Conservation (phyloP, 352 stramenopile genomes). For the Phytophthora nicotianae region DNA sequence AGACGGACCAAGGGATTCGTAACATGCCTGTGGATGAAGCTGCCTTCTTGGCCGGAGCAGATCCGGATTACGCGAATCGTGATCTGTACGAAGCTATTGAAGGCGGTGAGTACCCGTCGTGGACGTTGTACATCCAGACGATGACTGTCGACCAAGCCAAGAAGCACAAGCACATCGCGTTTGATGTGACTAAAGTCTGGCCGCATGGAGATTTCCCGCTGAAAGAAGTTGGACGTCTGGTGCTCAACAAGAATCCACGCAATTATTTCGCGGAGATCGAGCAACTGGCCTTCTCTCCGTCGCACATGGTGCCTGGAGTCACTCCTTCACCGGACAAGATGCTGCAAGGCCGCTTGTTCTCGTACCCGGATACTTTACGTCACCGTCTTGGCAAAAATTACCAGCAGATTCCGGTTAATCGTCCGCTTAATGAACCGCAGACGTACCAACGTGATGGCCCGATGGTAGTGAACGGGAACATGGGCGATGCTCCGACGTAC, state of each 20-base stretch:
- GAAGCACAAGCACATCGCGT: conserved; percentile 66
- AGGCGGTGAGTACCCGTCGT: conserved; percentile 61
- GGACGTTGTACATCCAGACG: conserved; percentile 89
- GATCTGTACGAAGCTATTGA: conserved; percentile 90
- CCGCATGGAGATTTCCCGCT: conserved; percentile 82
- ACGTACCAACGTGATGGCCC: conserved; percentile 81
- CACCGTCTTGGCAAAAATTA: conserved; percentile 92
- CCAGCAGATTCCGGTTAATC: conserved; percentile 89
- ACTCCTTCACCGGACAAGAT: conserved; percentile 89
- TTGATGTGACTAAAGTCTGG: conserved; percentile 93
- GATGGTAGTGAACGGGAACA: conserved; percentile 71
- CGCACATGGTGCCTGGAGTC: conserved; percentile 90
- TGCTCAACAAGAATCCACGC: conserved; percentile 85
- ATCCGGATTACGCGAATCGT: conserved; percentile 86
- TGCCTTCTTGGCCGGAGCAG: conserved; percentile 48
- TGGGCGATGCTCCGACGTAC: conserved; percentile 68
- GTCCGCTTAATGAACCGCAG: conserved; percentile 59
- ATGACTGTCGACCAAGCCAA: conserved; percentile 82
- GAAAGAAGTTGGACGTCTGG: conserved; percentile 74
- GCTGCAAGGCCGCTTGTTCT: conserved; percentile 89
- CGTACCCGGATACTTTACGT: conserved; percentile 88
- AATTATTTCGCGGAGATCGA: conserved; percentile 94
- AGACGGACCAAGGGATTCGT: conserved; percentile 83
- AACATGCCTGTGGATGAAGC: conserved; percentile 81
- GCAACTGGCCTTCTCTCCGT: conserved; percentile 87